Evolutionary conservation across 2,329 filamentous ascomycete genomes (phyloP).

Genomic region (Dendryphion nanum): DNA sequence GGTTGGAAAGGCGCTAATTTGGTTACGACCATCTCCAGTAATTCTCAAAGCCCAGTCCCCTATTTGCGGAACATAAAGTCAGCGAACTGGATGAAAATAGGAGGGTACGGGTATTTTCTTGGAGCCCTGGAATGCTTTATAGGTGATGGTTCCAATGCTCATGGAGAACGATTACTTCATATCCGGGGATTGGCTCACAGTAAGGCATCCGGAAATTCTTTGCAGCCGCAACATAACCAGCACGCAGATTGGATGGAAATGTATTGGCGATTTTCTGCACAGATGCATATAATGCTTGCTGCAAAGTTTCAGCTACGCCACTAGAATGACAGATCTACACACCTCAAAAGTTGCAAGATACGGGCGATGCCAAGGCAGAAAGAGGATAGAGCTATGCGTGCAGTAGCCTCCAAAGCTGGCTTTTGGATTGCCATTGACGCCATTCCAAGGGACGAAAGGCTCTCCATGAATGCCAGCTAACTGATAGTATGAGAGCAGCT

Average conservation of each 20-base stretch:
- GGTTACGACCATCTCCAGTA: too few relatives aligned
- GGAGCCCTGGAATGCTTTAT: too few relatives aligned
- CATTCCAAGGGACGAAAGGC: constrained; percentile 5
- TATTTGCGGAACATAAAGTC: too few relatives aligned
- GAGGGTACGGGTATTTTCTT: too few relatives aligned
- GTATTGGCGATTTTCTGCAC: constrained; percentile 17
- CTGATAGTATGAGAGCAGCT: constrained; percentile 8
- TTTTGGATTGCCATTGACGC: constrained; percentile 3
- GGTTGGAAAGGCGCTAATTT: constrained; percentile 20
- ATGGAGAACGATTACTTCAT: too few relatives aligned
- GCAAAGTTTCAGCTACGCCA: background rate
- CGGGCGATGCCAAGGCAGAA: constrained; percentile 82
- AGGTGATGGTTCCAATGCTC: too few relatives aligned
- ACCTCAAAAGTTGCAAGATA: constrained; percentile 68
- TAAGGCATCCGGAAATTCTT: constrained; percentile 33
- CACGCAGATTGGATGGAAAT: constrained; percentile 13
- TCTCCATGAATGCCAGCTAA: constrained; percentile 9
- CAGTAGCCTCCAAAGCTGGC: constrained; percentile 57
- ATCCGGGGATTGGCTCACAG: too few relatives aligned
- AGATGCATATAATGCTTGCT: constrained; percentile 32
- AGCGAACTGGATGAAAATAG: too few relatives aligned
- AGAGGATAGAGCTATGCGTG: constrained; percentile 72
- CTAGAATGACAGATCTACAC: constrained; percentile 4
- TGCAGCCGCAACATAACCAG: constrained; percentile 24
- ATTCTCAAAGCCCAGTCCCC: constrained; percentile 30